Percentiles rank a stretch among this genome's conserved stretches.
phyloP scores from a whole-genome alignment of 2,329 filamentous ascomycete species.

The Pseudogymnoascus sp. region DNA sequence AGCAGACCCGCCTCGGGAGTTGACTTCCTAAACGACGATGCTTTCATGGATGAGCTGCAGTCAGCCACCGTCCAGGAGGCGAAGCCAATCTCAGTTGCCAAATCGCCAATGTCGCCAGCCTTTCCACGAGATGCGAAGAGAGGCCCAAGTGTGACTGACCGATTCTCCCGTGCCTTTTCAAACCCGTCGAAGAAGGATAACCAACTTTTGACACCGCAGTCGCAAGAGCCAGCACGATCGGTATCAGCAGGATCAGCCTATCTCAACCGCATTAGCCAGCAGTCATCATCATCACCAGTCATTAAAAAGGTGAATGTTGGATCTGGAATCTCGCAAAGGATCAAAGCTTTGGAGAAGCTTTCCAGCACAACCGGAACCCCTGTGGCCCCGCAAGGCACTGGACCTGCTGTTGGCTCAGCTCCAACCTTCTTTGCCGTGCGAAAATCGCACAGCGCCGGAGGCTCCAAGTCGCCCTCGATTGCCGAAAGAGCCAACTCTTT shows the following conservation, averaged over 20 bases:
- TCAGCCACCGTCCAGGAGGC: slow-evolving; percentile 76
- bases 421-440: slow-evolving; percentile 54
- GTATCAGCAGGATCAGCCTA: slow-evolving; percentile 47
- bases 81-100: slow-evolving; percentile 69
- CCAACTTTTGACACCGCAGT: slow-evolving; percentile 26
- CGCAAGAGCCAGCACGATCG: slow-evolving; percentile 22
- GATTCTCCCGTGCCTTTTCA: slow-evolving; percentile 29
- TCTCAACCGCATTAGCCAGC: slow-evolving; percentile 47
- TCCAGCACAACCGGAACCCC: slow-evolving; percentile 37
- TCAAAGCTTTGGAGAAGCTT: slow-evolving; percentile 84
- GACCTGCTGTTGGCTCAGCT: slow-evolving; percentile 16
- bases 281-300: slow-evolving; percentile 41
- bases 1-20: slow-evolving; percentile 32
- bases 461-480: slow-evolving; percentile 31
- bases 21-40: slow-evolving; percentile 63
- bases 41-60: slow-evolving; percentile 76
- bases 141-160: slow-evolving; percentile 18
- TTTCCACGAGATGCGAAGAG: slow-evolving; percentile 35
- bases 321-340: slow-evolving; percentile 86
- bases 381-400: slow-evolving; percentile 32
- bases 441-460: slow-evolving; percentile 32
- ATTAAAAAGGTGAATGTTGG: slow-evolving; percentile 75
- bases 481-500: slow-evolving; percentile 31
- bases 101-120: slow-evolving; percentile 70
- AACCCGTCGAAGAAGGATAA: slow-evolving; percentile 29